These are phyloP conservation scores for Fomitopsis pulvina DNA, from an alignment of 768 basidiomycete genomes.

Conservation along the genomic window DNA sequence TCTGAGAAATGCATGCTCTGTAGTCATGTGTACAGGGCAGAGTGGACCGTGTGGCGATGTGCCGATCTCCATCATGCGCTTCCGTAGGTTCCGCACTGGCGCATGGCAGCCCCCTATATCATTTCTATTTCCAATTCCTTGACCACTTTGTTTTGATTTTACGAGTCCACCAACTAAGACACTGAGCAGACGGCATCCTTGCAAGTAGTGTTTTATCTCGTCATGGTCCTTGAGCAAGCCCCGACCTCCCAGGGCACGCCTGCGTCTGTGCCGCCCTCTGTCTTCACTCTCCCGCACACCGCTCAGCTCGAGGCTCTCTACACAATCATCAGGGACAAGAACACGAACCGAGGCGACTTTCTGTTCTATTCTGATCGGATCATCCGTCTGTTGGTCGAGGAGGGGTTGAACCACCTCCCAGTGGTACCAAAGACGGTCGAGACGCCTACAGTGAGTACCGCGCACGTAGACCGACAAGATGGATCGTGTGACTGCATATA, in stretches of 20 bases:
- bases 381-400: slow-evolving; percentile 75
- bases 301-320: slow-evolving; percentile 92
- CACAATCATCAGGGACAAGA: slow-evolving; percentile 89
- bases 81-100: no score
- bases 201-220: no score
- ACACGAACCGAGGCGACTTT: slow-evolving; percentile 88
- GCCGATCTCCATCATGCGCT: no score
- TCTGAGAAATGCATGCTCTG: no score
- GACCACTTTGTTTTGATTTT: no score
- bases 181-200: background rate
- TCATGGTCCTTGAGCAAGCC: slow-evolving; percentile 18
- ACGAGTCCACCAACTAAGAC: background rate
- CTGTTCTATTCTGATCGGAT: slow-evolving; percentile 94
- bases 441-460: slow-evolving; percentile 64
- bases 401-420: slow-evolving; percentile 84
- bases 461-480: background rate
- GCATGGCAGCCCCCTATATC: no score
- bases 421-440: slow-evolving; percentile 70
- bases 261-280: slow-evolving; percentile 60
- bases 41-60: no score
- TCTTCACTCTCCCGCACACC: slow-evolving; percentile 85
- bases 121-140: no score
- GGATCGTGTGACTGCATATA: background rate
- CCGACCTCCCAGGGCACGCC: slow-evolving; percentile 30
- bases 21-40: no score